Conservation (phyloP, 257 asterid genomes). For the Jacaranda copaia region DNA sequence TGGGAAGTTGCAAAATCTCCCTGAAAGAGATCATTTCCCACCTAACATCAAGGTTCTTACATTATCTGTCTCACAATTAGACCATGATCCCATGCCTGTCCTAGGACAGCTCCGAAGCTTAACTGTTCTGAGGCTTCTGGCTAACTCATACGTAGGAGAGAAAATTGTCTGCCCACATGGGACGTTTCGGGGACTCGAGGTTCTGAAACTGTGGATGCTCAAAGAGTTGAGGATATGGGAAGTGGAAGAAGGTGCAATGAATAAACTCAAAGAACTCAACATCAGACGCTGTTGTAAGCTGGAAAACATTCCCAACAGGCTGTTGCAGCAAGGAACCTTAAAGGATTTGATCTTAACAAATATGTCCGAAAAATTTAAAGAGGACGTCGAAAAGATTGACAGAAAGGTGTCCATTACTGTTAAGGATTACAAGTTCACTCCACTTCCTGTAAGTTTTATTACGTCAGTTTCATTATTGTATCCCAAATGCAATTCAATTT, state of each 20-base stretch:
- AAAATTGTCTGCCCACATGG: conserved; percentile 23
- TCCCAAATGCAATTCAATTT: neutral
- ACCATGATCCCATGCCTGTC: conserved; percentile 34
- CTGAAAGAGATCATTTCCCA: conserved; percentile 17
- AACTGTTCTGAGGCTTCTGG: conserved; percentile 34
- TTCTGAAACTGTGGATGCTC: conserved; percentile 35
- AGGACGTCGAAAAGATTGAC: neutral
- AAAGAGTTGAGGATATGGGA: conserved; percentile 25
- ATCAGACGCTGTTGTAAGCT: conserved; percentile 30
- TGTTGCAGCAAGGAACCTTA: conserved; percentile 27
- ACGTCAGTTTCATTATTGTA: neutral
- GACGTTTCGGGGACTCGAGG: conserved; percentile 27
- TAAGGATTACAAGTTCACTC: conserved; percentile 3
- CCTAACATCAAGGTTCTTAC: conserved; percentile 36
- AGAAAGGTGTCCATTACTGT: neutral
- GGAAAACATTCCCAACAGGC: conserved; percentile 19
- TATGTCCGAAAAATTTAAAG: conserved; percentile 29
- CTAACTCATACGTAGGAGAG: conserved; percentile 21
- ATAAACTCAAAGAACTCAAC: conserved; percentile 38
- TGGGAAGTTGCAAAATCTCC: conserved; percentile 33
- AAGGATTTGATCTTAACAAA: conserved; percentile 32
- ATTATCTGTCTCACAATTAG: conserved; percentile 25
- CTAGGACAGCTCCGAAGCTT: conserved; percentile 28
- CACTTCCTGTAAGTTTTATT: conserved; percentile 15
- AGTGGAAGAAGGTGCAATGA: conserved; percentile 34